phyloP scores from a whole-genome alignment of 1,284 basidiomycete species.

The Sporisorium exsertum region DNA sequence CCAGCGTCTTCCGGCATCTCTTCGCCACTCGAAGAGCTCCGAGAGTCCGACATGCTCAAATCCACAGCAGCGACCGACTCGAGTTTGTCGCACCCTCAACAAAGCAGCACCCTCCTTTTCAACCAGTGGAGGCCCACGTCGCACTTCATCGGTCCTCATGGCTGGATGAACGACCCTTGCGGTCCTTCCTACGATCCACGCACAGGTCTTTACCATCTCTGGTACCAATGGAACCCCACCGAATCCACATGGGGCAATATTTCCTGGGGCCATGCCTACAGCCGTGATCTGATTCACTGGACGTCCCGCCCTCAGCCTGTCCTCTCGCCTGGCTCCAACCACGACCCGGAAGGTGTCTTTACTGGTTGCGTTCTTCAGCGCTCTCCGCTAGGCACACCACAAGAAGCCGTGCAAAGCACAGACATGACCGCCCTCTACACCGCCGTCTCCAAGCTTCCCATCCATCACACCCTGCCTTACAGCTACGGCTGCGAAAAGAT shows the following conservation, averaged over 20 bases:
- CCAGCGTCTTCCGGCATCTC: constrained; percentile 26
- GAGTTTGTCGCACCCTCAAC: not conserved
- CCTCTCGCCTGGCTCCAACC: constrained; percentile 39
- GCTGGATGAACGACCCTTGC: constrained; percentile 62
- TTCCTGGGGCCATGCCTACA: constrained; percentile 54
- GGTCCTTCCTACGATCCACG: constrained; percentile 51
- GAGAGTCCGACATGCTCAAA: constrained; percentile 26
- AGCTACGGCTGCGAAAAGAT: constrained; percentile 54
- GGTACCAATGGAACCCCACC: constrained; percentile 58
- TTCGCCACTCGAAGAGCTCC: constrained; percentile 23
- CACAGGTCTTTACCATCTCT: constrained; percentile 51
- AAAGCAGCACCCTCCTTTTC: constrained; percentile 19
- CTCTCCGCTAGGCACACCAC: constrained; percentile 21
- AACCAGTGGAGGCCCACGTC: constrained; percentile 46
- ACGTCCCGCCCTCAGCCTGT: constrained; percentile 37
- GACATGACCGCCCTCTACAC: constrained; percentile 59
- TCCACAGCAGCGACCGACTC: not conserved
- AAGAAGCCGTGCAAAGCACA: constrained; percentile 18
- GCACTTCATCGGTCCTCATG: constrained; percentile 55
- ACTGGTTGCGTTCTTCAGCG: constrained; percentile 55
- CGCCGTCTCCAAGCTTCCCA: constrained; percentile 55
- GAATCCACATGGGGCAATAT: constrained; percentile 59
- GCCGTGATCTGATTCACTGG: constrained; percentile 54
- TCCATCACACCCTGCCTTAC: constrained; percentile 55
- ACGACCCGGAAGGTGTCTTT: constrained; percentile 56